These are phyloP conservation scores for Sechiopsis laciniata DNA, from an alignment of 306 rosid species.

Conservation along the genomic window DNA sequence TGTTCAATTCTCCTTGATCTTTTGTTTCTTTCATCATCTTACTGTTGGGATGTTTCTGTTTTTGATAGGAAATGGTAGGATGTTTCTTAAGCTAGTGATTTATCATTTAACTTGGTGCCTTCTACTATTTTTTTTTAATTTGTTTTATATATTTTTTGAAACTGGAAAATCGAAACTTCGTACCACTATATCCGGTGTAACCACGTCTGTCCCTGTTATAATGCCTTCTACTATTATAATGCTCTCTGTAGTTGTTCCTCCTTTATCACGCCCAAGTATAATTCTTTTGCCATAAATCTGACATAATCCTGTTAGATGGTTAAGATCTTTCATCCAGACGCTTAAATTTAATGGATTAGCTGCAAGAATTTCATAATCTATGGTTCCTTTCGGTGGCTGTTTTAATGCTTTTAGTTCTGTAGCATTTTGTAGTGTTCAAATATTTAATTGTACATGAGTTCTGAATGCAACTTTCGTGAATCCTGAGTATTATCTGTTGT, in stretches of 20 bases:
- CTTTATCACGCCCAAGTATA: neutral
- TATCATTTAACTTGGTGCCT: neutral
- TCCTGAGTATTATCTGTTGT: neutral
- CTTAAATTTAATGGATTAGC: neutral
- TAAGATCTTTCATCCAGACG: neutral
- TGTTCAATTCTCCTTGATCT: slow-evolving; percentile 3
- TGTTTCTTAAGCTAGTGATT: neutral
- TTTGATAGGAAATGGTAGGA: neutral
- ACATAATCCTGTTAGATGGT: slow-evolving; percentile 8
- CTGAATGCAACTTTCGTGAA: neutral
- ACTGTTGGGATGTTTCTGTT: neutral
- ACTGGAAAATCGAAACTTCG: neutral
- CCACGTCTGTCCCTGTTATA: no score
- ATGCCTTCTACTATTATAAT: neutral
- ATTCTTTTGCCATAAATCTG: slow-evolving; percentile 6
- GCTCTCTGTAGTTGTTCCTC: neutral
- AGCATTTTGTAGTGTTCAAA: neutral
- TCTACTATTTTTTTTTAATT: no score
- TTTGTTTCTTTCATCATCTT: slow-evolving; percentile 6
- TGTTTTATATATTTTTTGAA: no score
- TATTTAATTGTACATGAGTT: neutral
- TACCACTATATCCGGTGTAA: no score
- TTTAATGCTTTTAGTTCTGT: neutral
- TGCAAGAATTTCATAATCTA: neutral
- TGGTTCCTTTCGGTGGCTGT: slow-evolving; percentile 2